Conservation (phyloP, 768 basidiomycete species). For the Pleurotus cornucopiae region DNA sequence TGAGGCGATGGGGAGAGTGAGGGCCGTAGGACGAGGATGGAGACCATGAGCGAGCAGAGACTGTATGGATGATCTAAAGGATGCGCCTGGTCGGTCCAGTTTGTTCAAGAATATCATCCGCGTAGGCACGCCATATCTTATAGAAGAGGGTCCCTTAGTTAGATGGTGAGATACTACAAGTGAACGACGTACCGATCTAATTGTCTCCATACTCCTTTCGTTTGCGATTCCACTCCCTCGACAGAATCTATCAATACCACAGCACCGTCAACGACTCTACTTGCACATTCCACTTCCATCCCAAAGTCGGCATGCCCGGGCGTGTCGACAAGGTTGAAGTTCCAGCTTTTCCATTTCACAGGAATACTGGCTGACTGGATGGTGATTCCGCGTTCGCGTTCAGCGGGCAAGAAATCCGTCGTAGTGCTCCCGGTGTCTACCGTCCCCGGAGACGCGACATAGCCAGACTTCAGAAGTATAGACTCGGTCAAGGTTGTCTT, state of each 20-base stretch:
- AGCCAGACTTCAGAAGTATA: slow-evolving; percentile 71
- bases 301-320: slow-evolving; percentile 94
- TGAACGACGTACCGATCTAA: slow-evolving; percentile 61
- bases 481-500: slow-evolving; percentile 91
- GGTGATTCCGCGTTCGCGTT: slow-evolving; percentile 87
- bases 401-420: slow-evolving; percentile 86
- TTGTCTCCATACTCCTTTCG: slow-evolving; percentile 85
- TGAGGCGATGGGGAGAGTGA: slow-evolving; percentile 76
- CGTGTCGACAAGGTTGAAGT: slow-evolving; percentile 85
- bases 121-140: slow-evolving; percentile 75
- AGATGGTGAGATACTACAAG: not conserved
- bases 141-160: slow-evolving; percentile 4
- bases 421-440: slow-evolving; percentile 90
- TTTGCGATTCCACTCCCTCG: slow-evolving; percentile 89
- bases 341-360: slow-evolving; percentile 80
- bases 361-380: slow-evolving; percentile 92
- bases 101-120: slow-evolving; percentile 85
- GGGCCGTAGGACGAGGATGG: slow-evolving; percentile 66
- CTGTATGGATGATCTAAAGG: slow-evolving; percentile 63
- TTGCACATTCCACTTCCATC: slow-evolving; percentile 96
- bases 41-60: slow-evolving; percentile 73
- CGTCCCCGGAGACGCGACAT: slow-evolving; percentile 69
- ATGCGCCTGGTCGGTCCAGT: slow-evolving; percentile 83
- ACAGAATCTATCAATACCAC: slow-evolving; percentile 87
- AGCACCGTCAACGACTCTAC: slow-evolving; percentile 85